phyloP scores from a whole-genome alignment of 306 rosid genomes.

The Fragaria nilgerrensis region DNA sequence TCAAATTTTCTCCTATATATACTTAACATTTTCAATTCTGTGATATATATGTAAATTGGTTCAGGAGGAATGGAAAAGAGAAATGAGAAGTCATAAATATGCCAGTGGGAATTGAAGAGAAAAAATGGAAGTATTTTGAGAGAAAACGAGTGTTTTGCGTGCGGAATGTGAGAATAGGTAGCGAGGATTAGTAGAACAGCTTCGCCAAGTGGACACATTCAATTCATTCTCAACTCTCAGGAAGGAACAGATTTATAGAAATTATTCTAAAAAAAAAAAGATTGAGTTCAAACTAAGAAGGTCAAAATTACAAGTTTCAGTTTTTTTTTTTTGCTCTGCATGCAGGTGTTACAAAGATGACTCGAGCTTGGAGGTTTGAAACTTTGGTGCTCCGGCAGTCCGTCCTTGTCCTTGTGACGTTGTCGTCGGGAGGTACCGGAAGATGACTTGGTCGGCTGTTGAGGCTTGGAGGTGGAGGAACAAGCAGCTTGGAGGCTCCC shows the following conservation, averaged over 20 bases:
- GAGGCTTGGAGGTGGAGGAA: too few species aligned
- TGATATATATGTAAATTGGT: background rate
- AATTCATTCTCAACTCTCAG: background rate
- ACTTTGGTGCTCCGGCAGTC: too few species aligned
- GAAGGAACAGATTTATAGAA: background rate
- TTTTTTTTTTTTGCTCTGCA: too few species aligned
- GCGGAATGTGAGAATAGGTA: background rate
- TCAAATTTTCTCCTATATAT: background rate
- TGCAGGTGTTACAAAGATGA: too few species aligned
- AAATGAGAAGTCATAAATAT: background rate
- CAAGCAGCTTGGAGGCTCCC: too few species aligned
- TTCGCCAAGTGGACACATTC: background rate
- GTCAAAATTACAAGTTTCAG: too few species aligned
- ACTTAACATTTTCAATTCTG: background rate
- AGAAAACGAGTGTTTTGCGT: background rate
- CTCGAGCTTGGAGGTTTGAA: too few species aligned
- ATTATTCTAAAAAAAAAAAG: too few species aligned
- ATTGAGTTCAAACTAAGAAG: too few species aligned
- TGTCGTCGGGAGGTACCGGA: too few species aligned
- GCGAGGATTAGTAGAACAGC: background rate
- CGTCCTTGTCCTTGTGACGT: too few species aligned
- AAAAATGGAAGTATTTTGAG: background rate
- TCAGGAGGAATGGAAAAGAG: background rate
- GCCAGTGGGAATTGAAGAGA: background rate
- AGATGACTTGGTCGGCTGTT: too few species aligned